Base-by-base conservation (phyloP, 208 protist species). In the Crithidia sp. region DNA sequence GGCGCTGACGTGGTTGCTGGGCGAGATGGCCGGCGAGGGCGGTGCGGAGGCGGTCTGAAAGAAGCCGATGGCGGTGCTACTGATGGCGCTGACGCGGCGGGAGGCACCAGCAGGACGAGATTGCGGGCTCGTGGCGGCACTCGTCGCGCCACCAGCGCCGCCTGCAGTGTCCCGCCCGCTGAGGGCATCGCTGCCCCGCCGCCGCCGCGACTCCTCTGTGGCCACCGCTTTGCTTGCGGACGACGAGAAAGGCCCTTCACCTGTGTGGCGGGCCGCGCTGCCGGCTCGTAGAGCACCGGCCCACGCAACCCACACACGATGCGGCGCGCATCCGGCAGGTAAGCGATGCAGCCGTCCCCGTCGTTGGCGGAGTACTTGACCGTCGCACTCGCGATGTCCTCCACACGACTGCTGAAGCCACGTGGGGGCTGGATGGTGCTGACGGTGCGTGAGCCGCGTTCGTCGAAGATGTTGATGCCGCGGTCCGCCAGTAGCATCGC, bases 391-490 rank as follows among this genome's bases (percentile, higher is more conserved):
- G 84, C 83, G 43, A 88, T 71, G 76, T 96, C 91, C 67, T 87
- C 82, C 43, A 77, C 77, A 52, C 81, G 68, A 65, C 88, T 88
- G 59, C 80, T 83, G 10, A 73, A 49, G 17, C 66, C 66, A 7
- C 67, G 58, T 44, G 85, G 77, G 10, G 83, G 80, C n/a, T 63
- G 68, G 61, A 96, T 91, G 40, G 83, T 76, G 10, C 81, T 71
- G 36, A 87, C 43, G 13, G 91, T 76, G 36, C 83, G 82, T 68
- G 72, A 87, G 17, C 83, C 86, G 56, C 87, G 82, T 28, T 85
- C 81, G 52, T 96, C 91, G 68, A 92, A 94, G 39, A 96, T 68
- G 45, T 85, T 82, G 54, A 96, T 84, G 73, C 75, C 83, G 78
- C 89, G 85, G 69, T 96, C 87, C 0, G 81, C 74, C 50, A 83